Percentiles rank a stretch among this genome's conserved stretches.
These are phyloP conservation scores for Xylaria grammica DNA, from an alignment of 495 filamentous ascomycete species.

Conservation along the genomic window DNA sequence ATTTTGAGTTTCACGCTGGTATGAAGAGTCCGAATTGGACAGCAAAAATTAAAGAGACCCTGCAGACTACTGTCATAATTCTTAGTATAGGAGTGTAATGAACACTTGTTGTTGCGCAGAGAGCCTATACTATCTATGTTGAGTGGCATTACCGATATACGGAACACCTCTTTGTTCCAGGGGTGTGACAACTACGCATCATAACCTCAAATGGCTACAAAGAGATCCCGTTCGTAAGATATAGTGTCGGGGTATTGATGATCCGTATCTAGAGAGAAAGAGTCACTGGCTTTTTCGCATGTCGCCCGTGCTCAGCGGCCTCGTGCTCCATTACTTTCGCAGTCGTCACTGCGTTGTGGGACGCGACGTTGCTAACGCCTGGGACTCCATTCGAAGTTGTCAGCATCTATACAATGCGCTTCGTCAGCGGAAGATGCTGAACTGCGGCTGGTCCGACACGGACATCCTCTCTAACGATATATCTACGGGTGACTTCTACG, in stretches of 20 bases:
- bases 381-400: slow-evolving; percentile 41
- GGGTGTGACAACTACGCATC: too few species aligned
- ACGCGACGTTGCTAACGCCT: slow-evolving; percentile 39
- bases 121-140: too few species aligned
- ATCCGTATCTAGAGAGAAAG: slow-evolving; percentile 9
- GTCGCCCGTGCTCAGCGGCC: slow-evolving; percentile 39
- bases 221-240: slow-evolving; percentile 24
- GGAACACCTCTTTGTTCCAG: too few species aligned
- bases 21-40: slow-evolving; percentile 42
- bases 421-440: slow-evolving; percentile 33
- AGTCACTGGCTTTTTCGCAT: slow-evolving; percentile 37
- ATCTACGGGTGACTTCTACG: slow-evolving; percentile 35
- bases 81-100: too few species aligned
- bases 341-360: slow-evolving; percentile 30
- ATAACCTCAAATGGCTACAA: slow-evolving; percentile 28
- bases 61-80: too few species aligned
- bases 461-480: slow-evolving; percentile 33
- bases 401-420: slow-evolving; percentile 47
- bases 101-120: too few species aligned
- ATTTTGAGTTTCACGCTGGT: slow-evolving; percentile 42
- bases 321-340: slow-evolving; percentile 40
- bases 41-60: slow-evolving; percentile 28
- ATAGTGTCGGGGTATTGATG: not conserved
- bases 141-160: too few species aligned
- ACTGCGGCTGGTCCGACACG: slow-evolving; percentile 43